These are phyloP conservation scores for Amanita fuliginea DNA, from an alignment of 768 basidiomycete species.

Conservation along the genomic window DNA sequence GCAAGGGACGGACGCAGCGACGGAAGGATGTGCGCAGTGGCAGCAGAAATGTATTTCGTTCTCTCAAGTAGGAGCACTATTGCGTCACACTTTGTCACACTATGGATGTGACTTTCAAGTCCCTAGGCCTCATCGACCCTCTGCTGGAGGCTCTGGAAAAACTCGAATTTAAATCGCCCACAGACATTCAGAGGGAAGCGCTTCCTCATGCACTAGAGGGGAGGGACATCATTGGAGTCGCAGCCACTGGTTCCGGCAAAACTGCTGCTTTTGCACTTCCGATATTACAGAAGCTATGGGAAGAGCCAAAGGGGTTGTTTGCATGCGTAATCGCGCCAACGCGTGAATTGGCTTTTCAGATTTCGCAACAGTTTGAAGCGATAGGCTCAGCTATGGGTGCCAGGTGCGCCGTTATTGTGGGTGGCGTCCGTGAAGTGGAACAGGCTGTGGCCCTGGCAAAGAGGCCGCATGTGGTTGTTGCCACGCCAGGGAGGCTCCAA, in stretches of 20 bases:
- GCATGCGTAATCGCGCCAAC: slow-evolving; percentile 93
- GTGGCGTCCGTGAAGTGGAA: slow-evolving; percentile 85
- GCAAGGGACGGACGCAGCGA: slow-evolving; percentile 70
- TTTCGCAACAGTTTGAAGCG: slow-evolving; percentile 91
- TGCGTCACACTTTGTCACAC: slow-evolving; percentile 9
- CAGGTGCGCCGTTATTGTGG: slow-evolving; percentile 85
- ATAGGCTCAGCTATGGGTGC: slow-evolving; percentile 91
- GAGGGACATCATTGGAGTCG: slow-evolving; percentile 96
- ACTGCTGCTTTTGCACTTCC: slow-evolving; percentile 96
- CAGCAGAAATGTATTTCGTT: slow-evolving; percentile 74
- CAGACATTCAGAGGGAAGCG: slow-evolving; percentile 79
- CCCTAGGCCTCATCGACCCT: slow-evolving; percentile 82
- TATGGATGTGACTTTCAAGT: slow-evolving; percentile 51
- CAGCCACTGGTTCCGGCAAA: slow-evolving; percentile 95
- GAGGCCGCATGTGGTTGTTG: slow-evolving; percentile 89
- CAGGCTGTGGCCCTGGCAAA: slow-evolving; percentile 91
- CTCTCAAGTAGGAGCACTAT: slow-evolving; percentile 5
- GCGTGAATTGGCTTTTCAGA: slow-evolving; percentile 97
- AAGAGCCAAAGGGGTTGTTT: slow-evolving; percentile 87
- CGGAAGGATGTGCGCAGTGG: slow-evolving; percentile 79
- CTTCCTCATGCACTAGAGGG: slow-evolving; percentile 86
- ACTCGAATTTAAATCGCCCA: slow-evolving; percentile 76
- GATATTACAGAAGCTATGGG: slow-evolving; percentile 94
- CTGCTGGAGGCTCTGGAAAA: slow-evolving; percentile 78
- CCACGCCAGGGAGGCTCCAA: slow-evolving; percentile 86